Evolutionary conservation across 1,284 basidiomycete species (phyloP).

Genomic region (Flammula alnicola): DNA sequence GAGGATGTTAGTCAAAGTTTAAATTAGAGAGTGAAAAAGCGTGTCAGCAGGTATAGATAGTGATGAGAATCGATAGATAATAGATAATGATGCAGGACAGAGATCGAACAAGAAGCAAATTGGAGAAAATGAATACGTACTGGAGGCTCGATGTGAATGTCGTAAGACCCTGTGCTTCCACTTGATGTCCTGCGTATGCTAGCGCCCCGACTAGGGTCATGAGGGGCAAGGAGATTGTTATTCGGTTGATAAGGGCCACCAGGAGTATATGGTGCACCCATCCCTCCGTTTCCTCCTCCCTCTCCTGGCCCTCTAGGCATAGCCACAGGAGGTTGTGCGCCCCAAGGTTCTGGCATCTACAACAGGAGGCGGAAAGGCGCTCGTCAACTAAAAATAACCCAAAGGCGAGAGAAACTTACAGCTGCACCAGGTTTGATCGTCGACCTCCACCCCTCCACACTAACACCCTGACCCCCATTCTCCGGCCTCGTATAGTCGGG

Average conservation of each 20-base stretch:
- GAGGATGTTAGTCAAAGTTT: too few species aligned
- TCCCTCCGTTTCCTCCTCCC: too few species aligned
- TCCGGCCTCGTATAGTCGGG: too few species aligned
- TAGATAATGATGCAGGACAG: background rate
- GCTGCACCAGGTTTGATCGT: constrained; percentile 11
- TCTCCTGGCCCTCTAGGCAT: constrained; percentile 3
- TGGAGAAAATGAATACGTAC: constrained; percentile 20
- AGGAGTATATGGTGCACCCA: too few species aligned
- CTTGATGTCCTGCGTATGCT: constrained; percentile 14
- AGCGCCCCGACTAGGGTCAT: constrained; percentile 5
- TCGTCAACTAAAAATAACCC: background rate
- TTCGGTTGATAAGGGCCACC: too few species aligned
- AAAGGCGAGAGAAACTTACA: constrained; percentile 1
- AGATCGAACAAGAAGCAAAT: background rate
- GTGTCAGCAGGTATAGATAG: too few species aligned
- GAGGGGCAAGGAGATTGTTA: constrained; percentile 10
- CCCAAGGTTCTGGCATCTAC: background rate
- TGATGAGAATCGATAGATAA: background rate
- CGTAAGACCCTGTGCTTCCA: constrained; percentile 24
- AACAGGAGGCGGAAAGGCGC: background rate
- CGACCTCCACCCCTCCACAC: constrained; percentile 17
- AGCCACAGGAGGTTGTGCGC: background rate
- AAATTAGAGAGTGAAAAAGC: too few species aligned
- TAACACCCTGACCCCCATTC: background rate
- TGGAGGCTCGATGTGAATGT: constrained; percentile 28